A percentile compares a stretch with the other conserved stretches of the same genome.
phyloP scores from a whole-genome alignment of 805 yeast genomes.

The Yarrowia porcina region DNA sequence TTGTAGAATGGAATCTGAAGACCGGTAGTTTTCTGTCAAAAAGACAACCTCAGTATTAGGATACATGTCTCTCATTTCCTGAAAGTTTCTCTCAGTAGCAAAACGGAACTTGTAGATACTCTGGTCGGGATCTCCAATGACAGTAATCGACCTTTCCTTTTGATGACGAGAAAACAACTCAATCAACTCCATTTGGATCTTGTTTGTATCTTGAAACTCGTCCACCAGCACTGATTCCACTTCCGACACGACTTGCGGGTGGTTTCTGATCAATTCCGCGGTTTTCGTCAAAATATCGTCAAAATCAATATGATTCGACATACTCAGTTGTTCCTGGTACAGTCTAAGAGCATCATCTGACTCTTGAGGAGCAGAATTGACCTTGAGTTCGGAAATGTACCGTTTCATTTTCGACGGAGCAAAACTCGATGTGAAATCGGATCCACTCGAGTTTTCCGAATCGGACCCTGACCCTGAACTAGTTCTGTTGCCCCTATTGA shows the following conservation, averaged over 20 bases:
- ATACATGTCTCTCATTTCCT: conserved; percentile 46
- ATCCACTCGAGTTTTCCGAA: too few species aligned
- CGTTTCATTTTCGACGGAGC: conserved; percentile 6
- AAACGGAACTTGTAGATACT: conserved; percentile 86
- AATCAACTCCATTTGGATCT: conserved; percentile 69
- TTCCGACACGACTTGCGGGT: conserved; percentile 47
- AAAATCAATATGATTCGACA: conserved; percentile 59
- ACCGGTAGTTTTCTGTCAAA: conserved; percentile 73
- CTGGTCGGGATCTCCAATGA: conserved; percentile 97
- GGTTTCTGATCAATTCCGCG: conserved; percentile 46
- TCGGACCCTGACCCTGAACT: background rate
- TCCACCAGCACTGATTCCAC: conserved; percentile 78
- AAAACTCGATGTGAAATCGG: background rate
- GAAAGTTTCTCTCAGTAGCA: conserved; percentile 69
- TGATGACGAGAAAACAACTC: conserved; percentile 45
- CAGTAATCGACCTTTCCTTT: conserved; percentile 49
- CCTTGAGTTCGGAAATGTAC: conserved; percentile 11
- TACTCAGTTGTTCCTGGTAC: background rate
- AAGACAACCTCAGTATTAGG: conserved; percentile 41
- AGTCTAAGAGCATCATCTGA: conserved; percentile 8
- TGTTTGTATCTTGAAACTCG: conserved; percentile 91
- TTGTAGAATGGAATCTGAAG: conserved; percentile 63
- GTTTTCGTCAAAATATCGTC: conserved; percentile 73
- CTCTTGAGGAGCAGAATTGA: background rate
- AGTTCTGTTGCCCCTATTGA: too few species aligned